phyloP scores from a whole-genome alignment of 1,139 yeast genomes.

The Lodderomyces beijingensis region DNA sequence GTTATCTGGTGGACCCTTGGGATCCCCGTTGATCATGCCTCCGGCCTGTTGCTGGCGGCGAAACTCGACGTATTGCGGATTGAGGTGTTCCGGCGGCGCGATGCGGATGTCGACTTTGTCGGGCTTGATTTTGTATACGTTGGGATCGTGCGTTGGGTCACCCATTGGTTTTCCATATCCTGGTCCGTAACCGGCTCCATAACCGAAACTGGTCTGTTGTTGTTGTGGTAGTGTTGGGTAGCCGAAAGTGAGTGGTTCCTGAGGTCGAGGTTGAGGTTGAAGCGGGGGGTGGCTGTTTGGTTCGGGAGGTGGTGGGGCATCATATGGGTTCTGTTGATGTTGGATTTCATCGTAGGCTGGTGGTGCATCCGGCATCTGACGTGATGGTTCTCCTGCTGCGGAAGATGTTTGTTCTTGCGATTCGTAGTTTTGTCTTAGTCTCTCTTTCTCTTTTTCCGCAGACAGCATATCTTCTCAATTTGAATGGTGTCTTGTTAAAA shows the following conservation, averaged over 20 bases:
- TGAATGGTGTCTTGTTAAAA: too few species aligned
- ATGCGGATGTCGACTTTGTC: constrained; percentile 33
- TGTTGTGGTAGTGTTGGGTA: constrained; percentile 8
- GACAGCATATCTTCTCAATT: too few species aligned
- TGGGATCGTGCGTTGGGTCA: constrained; percentile 24
- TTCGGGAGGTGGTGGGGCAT: constrained; percentile 5
- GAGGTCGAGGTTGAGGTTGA: neutral
- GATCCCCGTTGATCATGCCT: constrained; percentile 26
- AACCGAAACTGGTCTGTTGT: constrained; percentile 8
- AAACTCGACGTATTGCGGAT: constrained; percentile 36
- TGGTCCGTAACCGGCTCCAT: constrained; percentile 6
- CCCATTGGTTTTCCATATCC: constrained; percentile 25
- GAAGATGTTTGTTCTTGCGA: constrained; percentile 3
- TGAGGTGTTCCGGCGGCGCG: constrained; percentile 34
- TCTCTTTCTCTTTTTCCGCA: constrained; percentile 10
- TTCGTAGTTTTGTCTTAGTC: constrained; percentile 7
- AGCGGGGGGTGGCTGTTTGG: constrained; percentile 8
- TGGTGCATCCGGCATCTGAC: constrained; percentile 11
- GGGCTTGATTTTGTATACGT: constrained; percentile 30
- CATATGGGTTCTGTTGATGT: constrained; percentile 8
- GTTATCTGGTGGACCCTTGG: constrained; percentile 34
- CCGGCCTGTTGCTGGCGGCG: constrained; percentile 30
- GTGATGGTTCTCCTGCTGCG: neutral
- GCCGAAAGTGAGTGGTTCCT: too few species aligned
- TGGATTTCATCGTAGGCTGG: constrained; percentile 14